Base-by-base conservation (phyloP, 2,329 filamentous ascomycete genomes). In the Diaporthe nobilis region DNA sequence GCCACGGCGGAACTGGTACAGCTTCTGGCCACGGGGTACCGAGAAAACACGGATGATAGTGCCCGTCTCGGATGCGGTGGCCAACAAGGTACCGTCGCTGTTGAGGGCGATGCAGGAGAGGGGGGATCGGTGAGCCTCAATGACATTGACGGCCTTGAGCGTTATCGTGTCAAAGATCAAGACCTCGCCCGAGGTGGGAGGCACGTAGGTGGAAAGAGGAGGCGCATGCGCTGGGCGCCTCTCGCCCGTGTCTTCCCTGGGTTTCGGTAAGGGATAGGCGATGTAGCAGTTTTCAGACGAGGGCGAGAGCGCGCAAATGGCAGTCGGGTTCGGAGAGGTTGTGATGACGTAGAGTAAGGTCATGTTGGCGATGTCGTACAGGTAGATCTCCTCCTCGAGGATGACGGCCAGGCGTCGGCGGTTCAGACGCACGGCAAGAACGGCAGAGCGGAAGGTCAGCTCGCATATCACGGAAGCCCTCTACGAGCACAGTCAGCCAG, bases 331-430 rank as follows among this genome's bases (percentile, higher is more conserved):
- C 9, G 97, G 95, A 4, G 96, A 98, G 8, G 96, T 98, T 76
- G 95, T 92, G 78, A 98, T 98, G 8, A 95, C 98, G 84, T 95
- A 94, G 55, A 98, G 89, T 75, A 98, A 91, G 81, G 94, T 96
- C 96, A 99, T 98, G 83, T 98, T 98, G 85, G 96, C 95, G 79
- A 99, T 98, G 84, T 99, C 97, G 87, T 99, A 99, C 67, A 99
- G 90, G 85, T 98, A 99, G 77, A 98, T 98, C 83, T 98, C 94
- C 80, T 98, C 95, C 83, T 99, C 97, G 74, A 98, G 90, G 20
- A 98, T 93, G 44, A 99, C 96, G 17, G 97, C 95, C 37, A 99
- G 90, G 51, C 97, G 93, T 85, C 98, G 98, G 79, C 97, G 91
- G 84, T 99, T 99, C 81, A 99, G 88, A 78, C 96, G 94, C 76